phyloP scores from a whole-genome alignment of 1,139 yeast species.

The Pneumocystis wakefieldiae region DNA sequence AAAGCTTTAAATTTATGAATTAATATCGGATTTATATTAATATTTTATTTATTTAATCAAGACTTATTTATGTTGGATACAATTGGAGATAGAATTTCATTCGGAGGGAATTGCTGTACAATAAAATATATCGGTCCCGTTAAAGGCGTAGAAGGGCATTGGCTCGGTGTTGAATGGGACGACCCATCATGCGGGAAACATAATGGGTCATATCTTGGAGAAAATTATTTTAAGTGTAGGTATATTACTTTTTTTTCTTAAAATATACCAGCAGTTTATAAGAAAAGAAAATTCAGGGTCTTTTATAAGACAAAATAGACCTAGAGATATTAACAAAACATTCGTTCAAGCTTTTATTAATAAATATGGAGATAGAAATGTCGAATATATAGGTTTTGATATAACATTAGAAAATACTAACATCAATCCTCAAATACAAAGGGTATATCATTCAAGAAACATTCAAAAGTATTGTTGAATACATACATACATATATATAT shows the following conservation, averaged over 20 bases:
- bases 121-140: background rate
- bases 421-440: background rate
- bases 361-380: background rate
- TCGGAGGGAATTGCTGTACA: background rate
- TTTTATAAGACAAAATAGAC: background rate
- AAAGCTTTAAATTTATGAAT: background rate
- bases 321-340: background rate
- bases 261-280: background rate
- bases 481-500: background rate
- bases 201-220: slow-evolving; percentile 35
- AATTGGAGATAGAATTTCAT: background rate
- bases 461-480: background rate
- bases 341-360: background rate
- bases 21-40: background rate
- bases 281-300: background rate
- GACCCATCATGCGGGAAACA: slow-evolving; percentile 42
- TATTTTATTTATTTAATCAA: background rate
- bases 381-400: background rate
- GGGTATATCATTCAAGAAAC: background rate
- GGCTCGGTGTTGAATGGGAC: slow-evolving; percentile 93
- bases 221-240: slow-evolving; percentile 30
- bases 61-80: background rate
- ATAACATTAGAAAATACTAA: background rate
- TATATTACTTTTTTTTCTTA: slow-evolving; percentile 4
- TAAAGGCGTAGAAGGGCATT: slow-evolving; percentile 18